Evolutionary conservation across 2,329 filamentous ascomycete species (phyloP), one percentile per base, ranked within the genome.

Genomic region (Fusarium buxicola): DNA sequence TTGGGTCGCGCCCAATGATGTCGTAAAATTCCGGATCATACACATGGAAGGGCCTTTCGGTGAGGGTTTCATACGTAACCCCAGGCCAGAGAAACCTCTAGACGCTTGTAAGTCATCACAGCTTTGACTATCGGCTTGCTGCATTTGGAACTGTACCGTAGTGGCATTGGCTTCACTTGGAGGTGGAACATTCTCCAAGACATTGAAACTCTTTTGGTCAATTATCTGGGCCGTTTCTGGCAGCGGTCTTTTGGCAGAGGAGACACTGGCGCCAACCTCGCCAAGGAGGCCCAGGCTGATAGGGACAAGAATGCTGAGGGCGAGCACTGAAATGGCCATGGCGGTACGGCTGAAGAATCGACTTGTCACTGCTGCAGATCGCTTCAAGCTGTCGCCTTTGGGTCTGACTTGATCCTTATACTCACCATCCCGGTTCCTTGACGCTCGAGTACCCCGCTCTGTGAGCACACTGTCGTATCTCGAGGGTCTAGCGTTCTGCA

Each of bases 11-110:
- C 5, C 84, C 84, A 16, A 86, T 78, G 8, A 86, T 74, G 24
- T 80, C 73, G 44, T 77, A 74, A 52, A 86, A 86, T 15, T 80
- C 81, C 0, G 78, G 71, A 43, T 85, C 80, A 61, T 84, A 86
- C 52, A 71, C 44, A 18, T 71, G 68, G 16, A 71, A 71, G 5
- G 69, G 69, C n/a, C 60, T 57, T 11, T 56, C 55, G 2, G 35
- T 58, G 13, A 71, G 62, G 7, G 62, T 67, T 18, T 71, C 39
- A 5, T 63, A 18, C 0, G 69, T 67, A 1, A 71, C 66, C 3
- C 68, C 68, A 1, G 65, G 66, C 68, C 68, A 70, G 1, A 68
- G 15, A 11, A 70, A 70, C 8, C 59, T 38, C 44, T 52, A 2
- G 6, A 7, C 3, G 6, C 10, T 0, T 28, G 28, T 53, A 8